phyloP scores from a whole-genome alignment of 306 rosid species.

The Phaseolus lunatus region DNA sequence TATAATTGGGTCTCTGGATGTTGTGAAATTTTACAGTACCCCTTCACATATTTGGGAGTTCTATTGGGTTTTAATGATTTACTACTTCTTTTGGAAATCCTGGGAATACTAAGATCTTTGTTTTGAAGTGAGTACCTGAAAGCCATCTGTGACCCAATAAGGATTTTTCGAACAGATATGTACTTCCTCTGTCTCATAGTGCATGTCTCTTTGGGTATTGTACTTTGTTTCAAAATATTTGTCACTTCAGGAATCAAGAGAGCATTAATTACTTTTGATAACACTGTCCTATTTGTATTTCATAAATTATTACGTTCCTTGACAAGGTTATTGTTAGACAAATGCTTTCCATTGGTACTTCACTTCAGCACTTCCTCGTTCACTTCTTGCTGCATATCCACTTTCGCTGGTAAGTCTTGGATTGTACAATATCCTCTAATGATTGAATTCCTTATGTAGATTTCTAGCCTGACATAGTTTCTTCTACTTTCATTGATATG shows the following conservation, averaged over 20 bases:
- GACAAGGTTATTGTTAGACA: slow-evolving; percentile 62
- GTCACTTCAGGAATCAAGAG: not conserved
- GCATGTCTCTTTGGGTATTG: not conserved
- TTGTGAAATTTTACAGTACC: not conserved
- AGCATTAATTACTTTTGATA: slow-evolving; percentile 3
- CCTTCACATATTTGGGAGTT: slow-evolving; percentile 1
- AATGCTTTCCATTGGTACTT: slow-evolving; percentile 92
- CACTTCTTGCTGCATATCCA: slow-evolving; percentile 91
- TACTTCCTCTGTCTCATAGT: not conserved
- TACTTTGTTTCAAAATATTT: not conserved
- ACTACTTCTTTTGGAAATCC: slow-evolving; percentile 9
- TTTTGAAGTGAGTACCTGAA: not conserved
- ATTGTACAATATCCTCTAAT: slow-evolving; percentile 26
- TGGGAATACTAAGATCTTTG: slow-evolving; percentile 19
- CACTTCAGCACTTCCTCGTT: slow-evolving; percentile 92
- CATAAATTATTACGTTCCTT: slow-evolving; percentile 55
- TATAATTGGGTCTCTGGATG: slow-evolving; percentile 13
- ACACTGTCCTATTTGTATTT: slow-evolving; percentile 15
- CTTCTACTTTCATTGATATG: slow-evolving; percentile 29
- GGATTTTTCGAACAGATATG: not conserved
- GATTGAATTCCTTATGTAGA: not conserved
- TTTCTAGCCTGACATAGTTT: slow-evolving; percentile 15
- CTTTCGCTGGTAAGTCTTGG: slow-evolving; percentile 75
- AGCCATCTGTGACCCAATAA: not conserved
- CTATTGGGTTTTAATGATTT: not conserved